These are phyloP conservation scores for Spinacia oleracea DNA, from an alignment of 179 eudicot species.

Conservation along the genomic window DNA sequence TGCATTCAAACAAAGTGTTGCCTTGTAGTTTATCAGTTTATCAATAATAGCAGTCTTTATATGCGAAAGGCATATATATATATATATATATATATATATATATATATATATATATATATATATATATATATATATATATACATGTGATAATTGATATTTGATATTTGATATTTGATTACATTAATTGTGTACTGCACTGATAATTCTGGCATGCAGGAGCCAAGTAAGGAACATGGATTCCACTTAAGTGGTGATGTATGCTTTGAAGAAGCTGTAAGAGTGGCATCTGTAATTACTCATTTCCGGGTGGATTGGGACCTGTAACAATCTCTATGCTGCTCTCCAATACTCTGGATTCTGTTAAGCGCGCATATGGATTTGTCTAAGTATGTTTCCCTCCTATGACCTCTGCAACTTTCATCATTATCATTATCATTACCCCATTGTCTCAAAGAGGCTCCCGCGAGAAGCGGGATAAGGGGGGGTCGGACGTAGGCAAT, in stretches of 20 bases:
- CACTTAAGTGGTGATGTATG: conserved; percentile 55
- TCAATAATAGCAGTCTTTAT: background rate
- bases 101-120: too few relatives aligned
- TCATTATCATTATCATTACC: too few relatives aligned
- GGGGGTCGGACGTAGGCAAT: too few relatives aligned
- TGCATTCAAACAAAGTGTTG: background rate
- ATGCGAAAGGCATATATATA: background rate
- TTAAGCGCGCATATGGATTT: conserved; percentile 42
- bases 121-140: too few relatives aligned
- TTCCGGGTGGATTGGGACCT: conserved; percentile 67
- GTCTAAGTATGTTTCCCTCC: conserved; percentile 2
- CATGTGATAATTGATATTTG: background rate
- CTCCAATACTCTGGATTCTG: conserved; percentile 48
- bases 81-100: too few relatives aligned
- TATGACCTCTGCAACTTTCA: too few relatives aligned
- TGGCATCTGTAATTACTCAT: conserved; percentile 55
- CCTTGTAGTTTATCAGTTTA: background rate
- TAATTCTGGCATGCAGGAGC: conserved; percentile 35
- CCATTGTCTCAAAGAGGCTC: too few relatives aligned
- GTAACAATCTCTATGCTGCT: conserved; percentile 60
- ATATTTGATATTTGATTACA: background rate
- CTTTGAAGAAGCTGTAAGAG: conserved; percentile 51
- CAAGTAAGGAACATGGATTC: conserved; percentile 36
- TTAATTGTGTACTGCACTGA: background rate
- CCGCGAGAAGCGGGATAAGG: too few relatives aligned